These are phyloP conservation scores for Camellia lanceoleosa DNA, from an alignment of 148 eudicot species.

Conservation along the genomic window DNA sequence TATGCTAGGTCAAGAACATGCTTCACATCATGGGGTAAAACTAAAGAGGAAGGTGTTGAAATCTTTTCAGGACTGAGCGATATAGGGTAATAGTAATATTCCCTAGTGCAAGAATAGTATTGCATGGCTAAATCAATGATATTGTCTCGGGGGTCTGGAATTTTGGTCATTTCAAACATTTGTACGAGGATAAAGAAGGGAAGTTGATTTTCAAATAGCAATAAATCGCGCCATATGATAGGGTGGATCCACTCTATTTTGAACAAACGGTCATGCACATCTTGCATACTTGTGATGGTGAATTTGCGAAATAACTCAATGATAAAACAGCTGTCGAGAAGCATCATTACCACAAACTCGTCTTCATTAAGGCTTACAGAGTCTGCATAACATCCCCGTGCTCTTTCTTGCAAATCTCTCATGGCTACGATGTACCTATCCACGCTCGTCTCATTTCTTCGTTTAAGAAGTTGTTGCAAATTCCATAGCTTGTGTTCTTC, in stretches of 20 bases:
- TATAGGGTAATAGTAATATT: neutral
- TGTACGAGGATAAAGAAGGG: conserved; percentile 12
- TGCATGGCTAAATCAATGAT: neutral
- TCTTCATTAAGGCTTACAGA: neutral
- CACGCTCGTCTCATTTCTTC: neutral
- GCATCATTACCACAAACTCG: conserved; percentile 26
- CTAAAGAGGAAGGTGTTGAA: neutral
- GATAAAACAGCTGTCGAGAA: conserved; percentile 27
- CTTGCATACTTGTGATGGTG: neutral
- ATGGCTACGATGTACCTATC: conserved; percentile 5
- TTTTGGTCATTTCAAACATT: conserved; percentile 4
- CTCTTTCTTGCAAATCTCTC: neutral
- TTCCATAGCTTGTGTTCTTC: conserved; percentile 21
- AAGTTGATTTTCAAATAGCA: conserved; percentile 25
- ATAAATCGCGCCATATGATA: conserved; percentile 13
- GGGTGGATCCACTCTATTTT: neutral
- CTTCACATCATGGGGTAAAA: neutral
- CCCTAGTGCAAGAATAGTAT: too few relatives aligned
- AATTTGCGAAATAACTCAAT: conserved; percentile 24
- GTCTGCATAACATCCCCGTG: conserved; percentile 23
- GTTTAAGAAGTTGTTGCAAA: conserved; percentile 14
- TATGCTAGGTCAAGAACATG: conserved; percentile 23
- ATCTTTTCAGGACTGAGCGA: neutral
- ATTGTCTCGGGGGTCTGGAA: neutral
- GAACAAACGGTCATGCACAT: conserved; percentile 18